Evolutionary conservation across 805 yeast genomes (phyloP), one percentile per base, ranked within the genome.

Genomic region (Sugiyamaella qingdaonensis): DNA sequence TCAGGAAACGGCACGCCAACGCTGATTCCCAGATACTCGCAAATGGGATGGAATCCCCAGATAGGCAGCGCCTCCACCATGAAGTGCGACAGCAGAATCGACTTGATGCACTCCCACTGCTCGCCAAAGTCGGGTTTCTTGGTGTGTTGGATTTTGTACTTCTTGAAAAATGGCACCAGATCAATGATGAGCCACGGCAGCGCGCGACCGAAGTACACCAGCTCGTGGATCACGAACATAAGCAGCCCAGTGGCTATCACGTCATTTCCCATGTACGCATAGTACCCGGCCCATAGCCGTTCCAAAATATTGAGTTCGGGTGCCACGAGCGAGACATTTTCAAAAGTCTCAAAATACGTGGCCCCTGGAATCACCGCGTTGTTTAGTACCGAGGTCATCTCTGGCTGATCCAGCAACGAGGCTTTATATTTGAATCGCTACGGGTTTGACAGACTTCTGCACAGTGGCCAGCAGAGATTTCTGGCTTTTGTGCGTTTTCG

Each of bases 41-140:
- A 88, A 66, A 92, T 73, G 57, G 97, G 96, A 71, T 92, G 97
- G 82, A 92, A 92, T 49, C 90, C 85, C 96, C 97, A 92, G 61
- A 92, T 94, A 53, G 97, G 98, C 57, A 94, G 76, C 4, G 96
- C 96, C 76, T 92, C 99, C 49, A 92, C 95, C 58, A 92, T 71
- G 70, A 90, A 84, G 73, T 92, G 99, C 2, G 95, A 86, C 47
- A 82, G 79, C 52, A 94, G 73, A 32, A 92, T 97, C 29, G 86
- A 75, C 70, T 88, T 86, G 62, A 88, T 76, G 72, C 99, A 92
- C 70, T 88, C 90, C 91, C 95, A 82, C 70, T 92, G 97, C 73
- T 92, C 97, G 67, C 78, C 78, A 55, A 79, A 78, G 46, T 87
- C 75, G 39, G 97, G 96, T 51, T 85, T 71, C 68, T 88, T 88